Percentiles rank a stretch among this genome's conserved stretches.
Evolutionary conservation across 441 rosid species (phyloP).

Genomic region (Raphanus hybrid): DNA sequence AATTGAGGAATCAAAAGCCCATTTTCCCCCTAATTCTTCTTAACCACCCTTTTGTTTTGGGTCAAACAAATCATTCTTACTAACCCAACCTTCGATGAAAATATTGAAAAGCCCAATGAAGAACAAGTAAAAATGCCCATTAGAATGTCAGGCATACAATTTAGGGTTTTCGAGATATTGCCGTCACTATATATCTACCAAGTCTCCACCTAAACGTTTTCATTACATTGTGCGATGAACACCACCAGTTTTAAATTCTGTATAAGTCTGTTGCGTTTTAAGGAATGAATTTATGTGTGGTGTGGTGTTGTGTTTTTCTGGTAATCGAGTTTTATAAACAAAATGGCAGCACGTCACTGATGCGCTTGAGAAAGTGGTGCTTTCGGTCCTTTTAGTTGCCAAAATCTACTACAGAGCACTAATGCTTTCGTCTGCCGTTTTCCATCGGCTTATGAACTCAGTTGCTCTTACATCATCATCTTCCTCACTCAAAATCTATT

Average conservation of each 20-base stretch:
- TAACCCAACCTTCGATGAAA: too few species aligned
- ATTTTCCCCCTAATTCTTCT: too few species aligned
- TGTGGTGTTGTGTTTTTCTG: not conserved
- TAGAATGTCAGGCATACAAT: not conserved
- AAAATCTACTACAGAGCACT: conserved; percentile 33
- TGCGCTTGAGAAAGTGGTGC: conserved; percentile 46
- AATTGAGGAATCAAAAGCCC: too few species aligned
- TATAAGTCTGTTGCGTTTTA: not conserved
- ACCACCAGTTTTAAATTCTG: not conserved
- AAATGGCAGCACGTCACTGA: conserved; percentile 47
- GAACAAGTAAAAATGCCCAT: not conserved
- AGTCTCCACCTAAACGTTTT: not conserved
- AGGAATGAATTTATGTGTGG: not conserved
- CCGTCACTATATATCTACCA: not conserved
- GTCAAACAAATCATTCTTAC: too few species aligned
- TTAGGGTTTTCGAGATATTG: not conserved
- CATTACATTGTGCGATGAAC: not conserved
- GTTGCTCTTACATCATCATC: conserved; percentile 31
- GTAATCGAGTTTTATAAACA: not conserved
- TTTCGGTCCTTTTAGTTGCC: conserved; percentile 49
- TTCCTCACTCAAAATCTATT: not conserved
- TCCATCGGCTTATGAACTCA: conserved; percentile 41
- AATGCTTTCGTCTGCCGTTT: conserved; percentile 42
- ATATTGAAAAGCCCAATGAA: too few species aligned
- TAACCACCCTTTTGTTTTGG: too few species aligned